These are phyloP conservation scores for Phaeosphaeria sp. DNA, from an alignment of 2,329 filamentous ascomycete species.

Conservation along the genomic window DNA sequence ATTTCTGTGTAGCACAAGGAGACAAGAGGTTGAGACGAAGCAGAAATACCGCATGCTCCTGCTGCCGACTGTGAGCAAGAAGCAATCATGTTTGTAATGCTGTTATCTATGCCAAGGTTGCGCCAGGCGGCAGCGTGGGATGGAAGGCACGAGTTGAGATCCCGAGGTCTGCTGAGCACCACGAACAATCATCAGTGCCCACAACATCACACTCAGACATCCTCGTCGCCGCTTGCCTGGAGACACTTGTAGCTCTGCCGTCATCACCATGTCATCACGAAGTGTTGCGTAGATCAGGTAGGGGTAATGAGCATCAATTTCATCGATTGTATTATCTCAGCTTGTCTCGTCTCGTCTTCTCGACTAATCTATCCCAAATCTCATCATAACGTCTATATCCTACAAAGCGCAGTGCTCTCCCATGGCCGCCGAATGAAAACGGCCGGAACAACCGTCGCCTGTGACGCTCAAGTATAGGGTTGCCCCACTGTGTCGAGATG, in stretches of 20 bases:
- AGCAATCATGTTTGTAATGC: constrained; percentile 25
- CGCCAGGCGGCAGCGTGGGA: constrained; percentile 25
- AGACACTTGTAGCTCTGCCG: too few relatives aligned
- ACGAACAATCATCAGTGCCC: neutral
- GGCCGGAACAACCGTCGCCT: constrained; percentile 2
- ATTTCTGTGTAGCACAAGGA: neutral
- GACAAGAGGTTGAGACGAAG: neutral
- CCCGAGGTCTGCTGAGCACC: neutral
- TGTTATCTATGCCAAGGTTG: constrained; percentile 29
- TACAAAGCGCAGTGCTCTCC: constrained; percentile 5
- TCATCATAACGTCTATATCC: neutral
- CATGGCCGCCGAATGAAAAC: constrained; percentile 9
- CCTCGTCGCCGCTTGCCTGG: neutral
- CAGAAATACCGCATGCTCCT: constrained; percentile 5
- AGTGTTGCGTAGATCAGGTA: neutral
- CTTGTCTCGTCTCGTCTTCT: neutral
- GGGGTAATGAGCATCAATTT: neutral
- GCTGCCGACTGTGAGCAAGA: constrained; percentile 7
- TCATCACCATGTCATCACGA: neutral
- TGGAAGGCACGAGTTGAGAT: constrained; percentile 1
- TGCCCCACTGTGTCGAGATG: constrained; percentile 7
- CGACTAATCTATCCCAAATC: neutral
- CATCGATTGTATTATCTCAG: constrained; percentile 3
- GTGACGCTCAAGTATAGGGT: neutral
- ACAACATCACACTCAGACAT: neutral